These are phyloP conservation scores for Podospora conica DNA, from an alignment of 495 filamentous ascomycete genomes.

Conservation along the genomic window DNA sequence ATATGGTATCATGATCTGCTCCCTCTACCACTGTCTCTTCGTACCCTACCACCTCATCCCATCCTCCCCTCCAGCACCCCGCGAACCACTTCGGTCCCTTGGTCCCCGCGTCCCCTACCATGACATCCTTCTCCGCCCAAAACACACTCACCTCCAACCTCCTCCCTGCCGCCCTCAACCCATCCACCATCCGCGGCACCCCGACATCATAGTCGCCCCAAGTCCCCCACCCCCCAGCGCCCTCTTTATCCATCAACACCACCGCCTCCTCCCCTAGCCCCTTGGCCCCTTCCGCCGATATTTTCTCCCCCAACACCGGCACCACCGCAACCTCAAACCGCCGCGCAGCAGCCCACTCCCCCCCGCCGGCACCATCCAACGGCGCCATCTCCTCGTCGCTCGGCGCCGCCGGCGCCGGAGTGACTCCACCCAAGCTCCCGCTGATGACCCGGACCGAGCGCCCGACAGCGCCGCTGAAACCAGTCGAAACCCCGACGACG, in stretches of 20 bases:
- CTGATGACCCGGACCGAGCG: not conserved
- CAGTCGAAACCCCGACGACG: not conserved
- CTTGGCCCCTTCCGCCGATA: not conserved
- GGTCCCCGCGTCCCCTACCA: constrained; percentile 5
- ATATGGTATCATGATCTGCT: constrained; percentile 5
- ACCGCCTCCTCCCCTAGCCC: constrained; percentile 4
- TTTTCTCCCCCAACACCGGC: not conserved
- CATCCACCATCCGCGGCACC: constrained; percentile 8
- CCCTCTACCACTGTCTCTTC: not conserved
- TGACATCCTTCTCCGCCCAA: constrained; percentile 2
- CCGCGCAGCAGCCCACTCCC: not conserved
- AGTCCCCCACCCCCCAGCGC: constrained; percentile 7
- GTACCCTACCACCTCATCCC: not conserved
- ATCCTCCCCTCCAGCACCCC: not conserved
- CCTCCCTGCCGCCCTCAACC: not conserved
- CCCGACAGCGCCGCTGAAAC: not conserved
- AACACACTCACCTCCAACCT: constrained; percentile 3
- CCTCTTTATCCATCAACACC: constrained; percentile 7
- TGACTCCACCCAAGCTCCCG: not conserved
- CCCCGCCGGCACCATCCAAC: not conserved
- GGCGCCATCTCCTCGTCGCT: not conserved
- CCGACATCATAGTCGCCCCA: constrained; percentile 14
- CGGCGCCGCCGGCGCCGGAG: not conserved
- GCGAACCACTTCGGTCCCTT: constrained; percentile 8
- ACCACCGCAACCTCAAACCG: not conserved